Conservation (phyloP, 202 grass and related monocot species). For the Tripidium arundinaceum region DNA sequence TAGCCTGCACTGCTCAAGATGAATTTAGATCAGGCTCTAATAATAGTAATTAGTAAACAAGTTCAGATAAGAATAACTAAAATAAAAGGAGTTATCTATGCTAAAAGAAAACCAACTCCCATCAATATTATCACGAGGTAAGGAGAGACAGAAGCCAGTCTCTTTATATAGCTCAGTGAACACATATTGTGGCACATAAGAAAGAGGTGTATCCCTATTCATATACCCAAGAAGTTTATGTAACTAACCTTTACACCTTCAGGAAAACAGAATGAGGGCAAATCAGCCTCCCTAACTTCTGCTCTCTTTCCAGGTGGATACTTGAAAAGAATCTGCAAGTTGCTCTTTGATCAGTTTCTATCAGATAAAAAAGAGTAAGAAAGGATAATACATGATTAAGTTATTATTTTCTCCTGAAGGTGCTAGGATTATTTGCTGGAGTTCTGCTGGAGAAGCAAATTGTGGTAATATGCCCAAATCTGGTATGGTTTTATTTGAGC, state of each 20-base stretch:
- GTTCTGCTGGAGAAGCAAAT: constrained; percentile 92
- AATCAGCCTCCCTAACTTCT: constrained; percentile 70
- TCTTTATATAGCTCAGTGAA: not conserved
- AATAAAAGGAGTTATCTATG: not conserved
- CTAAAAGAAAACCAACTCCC: not conserved
- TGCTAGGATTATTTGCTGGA: constrained; percentile 77
- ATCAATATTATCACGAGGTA: not conserved
- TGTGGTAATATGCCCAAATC: constrained; percentile 86
- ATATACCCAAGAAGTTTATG: constrained; percentile 19
- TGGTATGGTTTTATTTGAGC: constrained; percentile 74
- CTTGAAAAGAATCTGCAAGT: constrained; percentile 92
- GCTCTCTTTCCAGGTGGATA: constrained; percentile 85
- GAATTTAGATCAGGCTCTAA: not conserved
- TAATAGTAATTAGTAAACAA: not conserved
- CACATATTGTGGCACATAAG: constrained; percentile 1
- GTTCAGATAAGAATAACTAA: constrained; percentile 26
- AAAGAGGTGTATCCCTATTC: not conserved
- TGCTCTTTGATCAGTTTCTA: constrained; percentile 18
- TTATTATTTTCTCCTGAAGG: constrained; percentile 49
- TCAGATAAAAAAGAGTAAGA: constrained; percentile 1
- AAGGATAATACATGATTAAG: not conserved
- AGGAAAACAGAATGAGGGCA: constrained; percentile 95
- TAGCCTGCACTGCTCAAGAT: not conserved
- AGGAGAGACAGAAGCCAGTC: not conserved
- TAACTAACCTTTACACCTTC: constrained; percentile 90